Conservation (phyloP, 225 moss, liverwort and hornwort species). For the Pseudoscleropodium purum region DNA sequence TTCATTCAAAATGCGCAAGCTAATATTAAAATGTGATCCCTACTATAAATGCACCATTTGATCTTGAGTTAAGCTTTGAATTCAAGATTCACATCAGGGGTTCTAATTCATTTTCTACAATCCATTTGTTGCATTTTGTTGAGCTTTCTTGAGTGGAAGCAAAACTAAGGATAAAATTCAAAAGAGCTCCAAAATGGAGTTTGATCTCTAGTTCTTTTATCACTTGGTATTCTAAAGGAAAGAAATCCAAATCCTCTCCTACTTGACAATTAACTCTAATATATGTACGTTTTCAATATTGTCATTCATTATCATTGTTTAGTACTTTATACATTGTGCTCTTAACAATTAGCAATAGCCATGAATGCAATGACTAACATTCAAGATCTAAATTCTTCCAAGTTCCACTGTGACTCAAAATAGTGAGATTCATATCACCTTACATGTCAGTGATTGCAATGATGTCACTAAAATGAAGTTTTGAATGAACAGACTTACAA, state of each 20-base stretch:
- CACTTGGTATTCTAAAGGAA: no score
- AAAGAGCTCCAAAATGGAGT: no score
- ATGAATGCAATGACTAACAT: background rate
- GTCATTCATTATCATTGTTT: background rate
- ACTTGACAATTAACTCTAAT: no score
- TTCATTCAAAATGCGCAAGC: background rate
- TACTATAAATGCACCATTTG: no score
- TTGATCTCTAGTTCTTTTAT: no score
- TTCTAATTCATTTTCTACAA: background rate
- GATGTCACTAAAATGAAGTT: background rate
- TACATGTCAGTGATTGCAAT: background rate
- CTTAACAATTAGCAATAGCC: background rate
- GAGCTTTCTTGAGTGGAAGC: no score
- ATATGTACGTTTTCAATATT: no score
- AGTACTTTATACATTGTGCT: background rate
- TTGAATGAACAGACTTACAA: background rate
- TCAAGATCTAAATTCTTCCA: background rate
- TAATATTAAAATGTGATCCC: background rate
- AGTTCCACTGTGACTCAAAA: background rate
- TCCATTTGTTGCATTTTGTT: no score
- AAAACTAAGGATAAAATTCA: no score
- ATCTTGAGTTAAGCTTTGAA: background rate
- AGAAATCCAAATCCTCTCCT: no score
- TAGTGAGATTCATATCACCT: background rate
- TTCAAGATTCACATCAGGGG: background rate